Percentiles rank a stretch among this genome's conserved stretches.
Evolutionary conservation across 164 flowering plant genomes (phyloP).

Genomic region (Tetracentron sinense): DNA sequence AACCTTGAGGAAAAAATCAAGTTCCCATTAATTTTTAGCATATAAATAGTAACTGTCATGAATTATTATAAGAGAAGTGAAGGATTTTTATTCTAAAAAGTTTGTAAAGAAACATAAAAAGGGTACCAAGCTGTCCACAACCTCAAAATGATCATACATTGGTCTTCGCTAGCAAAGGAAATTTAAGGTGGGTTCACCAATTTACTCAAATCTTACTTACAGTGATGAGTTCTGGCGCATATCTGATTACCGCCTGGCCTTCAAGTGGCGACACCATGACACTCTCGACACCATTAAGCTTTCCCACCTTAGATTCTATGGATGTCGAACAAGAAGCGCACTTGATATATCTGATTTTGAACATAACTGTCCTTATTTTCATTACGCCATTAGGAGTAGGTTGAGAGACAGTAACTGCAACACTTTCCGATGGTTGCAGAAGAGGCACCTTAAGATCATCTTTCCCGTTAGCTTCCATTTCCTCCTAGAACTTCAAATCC

Average conservation of each 20-base stretch:
- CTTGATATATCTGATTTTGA: constrained; percentile 49
- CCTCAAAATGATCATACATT: background rate
- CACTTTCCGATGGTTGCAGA: constrained; percentile 33
- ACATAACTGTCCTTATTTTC: constrained; percentile 39
- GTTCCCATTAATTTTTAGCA: too few species aligned
- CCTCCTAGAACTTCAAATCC: constrained; percentile 5
- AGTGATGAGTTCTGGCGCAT: constrained; percentile 42
- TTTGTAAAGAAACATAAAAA: background rate
- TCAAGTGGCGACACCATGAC: constrained; percentile 66
- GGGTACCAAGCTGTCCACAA: too few species aligned
- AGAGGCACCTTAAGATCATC: constrained; percentile 60
- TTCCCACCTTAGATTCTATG: constrained; percentile 57
- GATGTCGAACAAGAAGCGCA: constrained; percentile 72
- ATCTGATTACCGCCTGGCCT: constrained; percentile 68
- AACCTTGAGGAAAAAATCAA: too few species aligned
- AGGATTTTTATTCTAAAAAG: background rate
- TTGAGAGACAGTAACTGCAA: constrained; percentile 24
- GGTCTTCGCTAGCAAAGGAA: background rate
- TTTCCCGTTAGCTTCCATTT: constrained; percentile 45
- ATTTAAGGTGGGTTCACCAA: background rate
- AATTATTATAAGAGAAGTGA: too few species aligned
- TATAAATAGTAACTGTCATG: too few species aligned
- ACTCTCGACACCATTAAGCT: constrained; percentile 54
- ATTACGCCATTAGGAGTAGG: constrained; percentile 15
- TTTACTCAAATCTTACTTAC: constrained; percentile 37